phyloP scores from a whole-genome alignment of 805 yeast species.

The Metschnikowia vanudenii region DNA sequence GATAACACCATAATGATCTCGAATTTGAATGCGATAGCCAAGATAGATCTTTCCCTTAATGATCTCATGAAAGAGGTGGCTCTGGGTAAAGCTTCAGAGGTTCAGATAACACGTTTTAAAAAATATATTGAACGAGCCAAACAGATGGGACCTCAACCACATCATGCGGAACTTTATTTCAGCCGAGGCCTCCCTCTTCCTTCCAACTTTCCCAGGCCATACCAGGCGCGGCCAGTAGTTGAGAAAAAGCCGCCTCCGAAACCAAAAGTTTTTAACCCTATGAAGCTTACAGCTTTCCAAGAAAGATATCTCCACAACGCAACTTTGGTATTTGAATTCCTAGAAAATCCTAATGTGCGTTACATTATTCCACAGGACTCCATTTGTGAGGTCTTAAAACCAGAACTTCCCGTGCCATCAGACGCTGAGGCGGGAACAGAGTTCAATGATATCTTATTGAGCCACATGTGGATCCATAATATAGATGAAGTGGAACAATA shows the following conservation, averaged over 20 bases:
- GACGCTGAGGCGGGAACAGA: constrained; percentile 24
- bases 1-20: constrained; percentile 81
- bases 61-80: constrained; percentile 84
- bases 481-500: constrained; percentile 47
- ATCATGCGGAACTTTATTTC: constrained; percentile 33
- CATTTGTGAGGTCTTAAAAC: constrained; percentile 54
- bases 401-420: constrained; percentile 25
- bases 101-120: constrained; percentile 76
- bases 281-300: constrained; percentile 71
- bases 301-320: constrained; percentile 68
- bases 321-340: constrained; percentile 79
- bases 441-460: constrained; percentile 41
- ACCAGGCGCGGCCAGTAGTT: constrained; percentile 10
- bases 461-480: constrained; percentile 52
- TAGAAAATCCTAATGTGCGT: constrained; percentile 74
- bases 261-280: constrained; percentile 39
- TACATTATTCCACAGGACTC: constrained; percentile 75
- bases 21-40: constrained; percentile 79
- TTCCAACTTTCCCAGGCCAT: constrained; percentile 20
- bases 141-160: constrained; percentile 61
- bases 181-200: constrained; percentile 20
- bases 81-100: constrained; percentile 68
- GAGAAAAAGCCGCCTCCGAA: constrained; percentile 20
- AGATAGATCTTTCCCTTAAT: constrained; percentile 64
- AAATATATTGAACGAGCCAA: constrained; percentile 76